Evolutionary conservation across 495 filamentous ascomycete genomes (phyloP), one percentile per base, ranked within the genome.

Genomic region (Podospora pseudocomata): DNA sequence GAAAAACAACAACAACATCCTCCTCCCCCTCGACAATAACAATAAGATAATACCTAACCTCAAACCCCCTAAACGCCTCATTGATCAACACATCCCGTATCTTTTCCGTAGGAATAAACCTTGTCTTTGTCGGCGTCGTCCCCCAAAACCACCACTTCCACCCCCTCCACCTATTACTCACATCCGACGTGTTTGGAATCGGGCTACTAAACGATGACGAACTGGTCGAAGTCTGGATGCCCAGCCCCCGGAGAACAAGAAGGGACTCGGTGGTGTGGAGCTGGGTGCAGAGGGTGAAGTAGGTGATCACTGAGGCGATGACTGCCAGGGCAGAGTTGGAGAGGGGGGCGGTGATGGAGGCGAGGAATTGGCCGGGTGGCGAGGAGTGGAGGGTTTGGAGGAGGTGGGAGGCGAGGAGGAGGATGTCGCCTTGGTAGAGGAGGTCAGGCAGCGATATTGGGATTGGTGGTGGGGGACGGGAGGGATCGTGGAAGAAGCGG

Each of bases 61-160:
- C 92, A 75, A 97, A 96, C 55, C 95, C 94, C 68, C 87, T 87
- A 80, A 98, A 98, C 39, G 94, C 95, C 78, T 99, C 95, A 77
- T 97, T 92, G 59, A 99, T 91, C 66, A 97, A 85, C 66, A 98
- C 89, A 79, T 98, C 95, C 65, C 91, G 89, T 55, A 98, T 96
- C 75, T 91, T 87, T 2, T 88, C 91, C 1, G 95, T 97, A 4
- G 96, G 95, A 34, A 99, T 98, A 75, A 98, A 99, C 67, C 94
- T 82, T 65, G 93, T 75, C 66, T 67, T 56, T 53, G 61, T 49
- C 13, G 19, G 23, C 53, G 93, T 16, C 86, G 83, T n/a, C 85
- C 79, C 4, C 76, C 72, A 3, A 72, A 70, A 27, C 67, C 69
- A 26, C 66, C 61, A 62, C 61, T 61, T 11, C 30, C 56, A 20